A percentile compares a stretch with the other conserved stretches of the same genome.
These are phyloP conservation scores for Stachybotrys elegans DNA, from an alignment of 2,329 filamentous ascomycete genomes.

Conservation along the genomic window DNA sequence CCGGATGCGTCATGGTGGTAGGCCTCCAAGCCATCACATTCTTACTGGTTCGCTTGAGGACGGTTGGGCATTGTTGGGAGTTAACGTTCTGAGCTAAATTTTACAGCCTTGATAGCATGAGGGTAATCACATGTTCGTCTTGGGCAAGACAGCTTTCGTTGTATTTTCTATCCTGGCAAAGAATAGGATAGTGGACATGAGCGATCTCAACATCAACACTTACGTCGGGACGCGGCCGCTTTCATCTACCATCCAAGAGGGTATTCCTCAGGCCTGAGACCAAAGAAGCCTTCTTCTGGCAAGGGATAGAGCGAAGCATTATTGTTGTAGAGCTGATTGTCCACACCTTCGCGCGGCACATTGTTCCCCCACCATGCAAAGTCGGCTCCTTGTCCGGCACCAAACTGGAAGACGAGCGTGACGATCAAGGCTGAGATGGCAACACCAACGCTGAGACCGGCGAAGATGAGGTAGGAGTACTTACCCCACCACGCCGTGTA, in stretches of 20 bases:
- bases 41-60: no score
- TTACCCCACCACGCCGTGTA: conserved; percentile 22
- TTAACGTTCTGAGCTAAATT: no score
- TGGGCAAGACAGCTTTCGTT: no score
- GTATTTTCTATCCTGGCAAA: no score
- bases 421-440: conserved; percentile 1
- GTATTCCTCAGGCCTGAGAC: conserved; percentile 9
- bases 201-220: no score
- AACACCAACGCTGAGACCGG: conserved; percentile 4
- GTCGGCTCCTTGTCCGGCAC: not conserved
- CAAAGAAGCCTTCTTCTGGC: conserved; percentile 11
- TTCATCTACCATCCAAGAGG: conserved; percentile 8
- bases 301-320: conserved; percentile 8
- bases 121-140: no score
- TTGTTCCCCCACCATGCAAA: conserved; percentile 9
- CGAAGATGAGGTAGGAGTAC: conserved; percentile 19
- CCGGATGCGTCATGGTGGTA: no score
- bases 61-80: no score
- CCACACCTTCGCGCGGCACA: conserved; percentile 10
- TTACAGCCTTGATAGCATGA: no score
- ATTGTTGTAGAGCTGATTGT: conserved; percentile 14
- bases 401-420: conserved; percentile 4
- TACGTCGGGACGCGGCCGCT: no score
- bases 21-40: no score
- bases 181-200: no score